Percentiles rank a stretch among this genome's conserved stretches.
phyloP scores from a whole-genome alignment of 345 rosid genomes.

The Melaleuca quinquenervia region DNA sequence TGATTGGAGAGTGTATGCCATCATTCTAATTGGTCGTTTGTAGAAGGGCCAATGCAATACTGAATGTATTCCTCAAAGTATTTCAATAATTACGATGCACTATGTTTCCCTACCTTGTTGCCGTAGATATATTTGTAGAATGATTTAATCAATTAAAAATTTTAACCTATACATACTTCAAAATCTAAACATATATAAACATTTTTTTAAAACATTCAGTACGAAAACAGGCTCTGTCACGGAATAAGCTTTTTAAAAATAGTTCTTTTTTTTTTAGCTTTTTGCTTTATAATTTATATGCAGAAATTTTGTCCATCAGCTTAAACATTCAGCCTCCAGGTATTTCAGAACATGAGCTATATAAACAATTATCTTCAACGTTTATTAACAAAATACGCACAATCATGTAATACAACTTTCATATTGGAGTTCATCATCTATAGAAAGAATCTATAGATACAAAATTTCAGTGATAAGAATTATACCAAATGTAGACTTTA shows the following conservation, averaged over 20 bases:
- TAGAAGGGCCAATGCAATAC: neutral
- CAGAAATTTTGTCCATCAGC: neutral
- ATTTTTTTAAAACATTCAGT: neutral
- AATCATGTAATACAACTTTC: neutral
- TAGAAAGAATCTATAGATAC: neutral
- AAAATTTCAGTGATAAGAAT: neutral
- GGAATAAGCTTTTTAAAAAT: neutral
- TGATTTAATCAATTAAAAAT: neutral
- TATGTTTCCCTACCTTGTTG: neutral
- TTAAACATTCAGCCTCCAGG: neutral
- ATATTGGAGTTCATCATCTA: neutral
- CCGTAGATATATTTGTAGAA: neutral
- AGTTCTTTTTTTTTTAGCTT: neutral
- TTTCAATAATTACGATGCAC: neutral
- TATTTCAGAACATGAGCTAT: neutral
- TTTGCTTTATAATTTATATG: neutral
- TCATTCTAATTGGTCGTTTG: neutral
- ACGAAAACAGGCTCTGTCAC: neutral
- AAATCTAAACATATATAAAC: neutral
- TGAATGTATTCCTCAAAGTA: neutral
- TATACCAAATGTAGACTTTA: neutral
- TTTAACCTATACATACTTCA: neutral
- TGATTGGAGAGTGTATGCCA: neutral
- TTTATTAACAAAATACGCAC: neutral
- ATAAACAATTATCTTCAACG: neutral